Evolutionary conservation across 768 basidiomycete genomes (phyloP), one percentile per base, ranked within the genome.

Genomic region (Boletus eberwhitei): DNA sequence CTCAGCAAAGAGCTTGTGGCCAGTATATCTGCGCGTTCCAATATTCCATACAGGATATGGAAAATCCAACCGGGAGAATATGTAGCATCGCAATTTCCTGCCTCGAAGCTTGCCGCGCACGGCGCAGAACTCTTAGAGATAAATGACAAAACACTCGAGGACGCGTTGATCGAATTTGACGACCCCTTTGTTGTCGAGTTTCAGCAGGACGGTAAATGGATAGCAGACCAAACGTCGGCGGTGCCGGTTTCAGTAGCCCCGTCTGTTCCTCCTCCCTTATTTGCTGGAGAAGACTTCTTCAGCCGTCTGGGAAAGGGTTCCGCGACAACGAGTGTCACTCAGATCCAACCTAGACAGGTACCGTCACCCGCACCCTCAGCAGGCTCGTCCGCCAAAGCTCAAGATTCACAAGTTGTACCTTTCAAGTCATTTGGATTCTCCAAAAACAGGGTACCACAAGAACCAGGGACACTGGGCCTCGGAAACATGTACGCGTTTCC

Each of bases 101-200:
- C 57, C 21, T 59, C 58, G 1, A 65, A 64, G 34, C 67, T 72
- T n/a, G 40, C 51, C n/a, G 52, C 52, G 0, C 53, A 68, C 32
- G 70, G 67, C 19, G 70, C 69, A 40, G 77, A 78, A 40, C 67
- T 84, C 38, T 58, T 85, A 8, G 74, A 74, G 34, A 59, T 59
- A 55, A 76, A 71, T 47, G 68, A 77, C 42, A 77, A 74, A 59
- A 79, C 78, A 0, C 69, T 90, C 14, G 84, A 83, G 44, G 86
- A 87, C 24, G 79, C 76, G 3, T 69, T 76, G 39, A 74, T 89
- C 29, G 74, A 82, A 54, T 74, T 76, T 3, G 85, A 81, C 24
- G 90, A 93, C 64, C 73, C 77, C 2, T 86, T 94, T 69, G 82
- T 85, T 2, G 81, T 93, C n/a, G 93, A 97, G 62, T 80, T 87